Evolutionary conservation across 2,329 filamentous ascomycete species (phyloP).

Genomic region (Stemphylium beticola): DNA sequence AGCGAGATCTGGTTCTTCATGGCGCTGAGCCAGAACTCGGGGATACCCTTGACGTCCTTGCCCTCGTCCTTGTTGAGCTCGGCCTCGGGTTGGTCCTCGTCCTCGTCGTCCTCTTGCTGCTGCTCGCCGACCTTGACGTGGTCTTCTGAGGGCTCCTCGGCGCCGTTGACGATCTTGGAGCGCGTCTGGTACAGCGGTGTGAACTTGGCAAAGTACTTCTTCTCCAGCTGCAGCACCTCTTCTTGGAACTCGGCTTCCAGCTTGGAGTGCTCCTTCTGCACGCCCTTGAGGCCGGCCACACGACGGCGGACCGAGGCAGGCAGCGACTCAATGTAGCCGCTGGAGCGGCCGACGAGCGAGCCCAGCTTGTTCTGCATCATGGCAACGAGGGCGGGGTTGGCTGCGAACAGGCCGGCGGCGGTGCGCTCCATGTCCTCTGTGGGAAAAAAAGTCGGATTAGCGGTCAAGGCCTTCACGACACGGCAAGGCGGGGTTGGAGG

Average conservation of each 20-base stretch:
- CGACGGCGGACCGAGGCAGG: constrained; percentile 88
- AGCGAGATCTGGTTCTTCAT: constrained; percentile 99
- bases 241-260: constrained; percentile 98
- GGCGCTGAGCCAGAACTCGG: constrained; percentile 98
- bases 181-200: constrained; percentile 96
- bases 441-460: constrained; percentile 43
- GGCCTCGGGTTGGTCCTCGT: constrained; percentile 57
- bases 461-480: constrained; percentile 39
- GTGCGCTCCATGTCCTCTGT: constrained; percentile 90
- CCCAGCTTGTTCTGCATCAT: constrained; percentile 98
- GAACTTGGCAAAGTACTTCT: constrained; percentile 99
- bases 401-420: constrained; percentile 90
- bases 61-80: constrained; percentile 65
- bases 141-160: constrained; percentile 80
- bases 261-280: constrained; percentile 98
- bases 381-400: constrained; percentile 91
- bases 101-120: constrained; percentile 69
- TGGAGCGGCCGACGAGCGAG: constrained; percentile 90
- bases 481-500: constrained; percentile 39
- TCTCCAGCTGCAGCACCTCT: constrained; percentile 96
- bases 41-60: constrained; percentile 76
- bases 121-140: constrained; percentile 88
- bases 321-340: constrained; percentile 96
- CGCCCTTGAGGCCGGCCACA: constrained; percentile 93
- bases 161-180: constrained; percentile 88